A percentile compares a stretch with the other conserved stretches of the same genome.
These are phyloP conservation scores for Rhizoclosmatium sp. DNA, from an alignment of 192 early-diverging fungal genomes.

Conservation along the genomic window DNA sequence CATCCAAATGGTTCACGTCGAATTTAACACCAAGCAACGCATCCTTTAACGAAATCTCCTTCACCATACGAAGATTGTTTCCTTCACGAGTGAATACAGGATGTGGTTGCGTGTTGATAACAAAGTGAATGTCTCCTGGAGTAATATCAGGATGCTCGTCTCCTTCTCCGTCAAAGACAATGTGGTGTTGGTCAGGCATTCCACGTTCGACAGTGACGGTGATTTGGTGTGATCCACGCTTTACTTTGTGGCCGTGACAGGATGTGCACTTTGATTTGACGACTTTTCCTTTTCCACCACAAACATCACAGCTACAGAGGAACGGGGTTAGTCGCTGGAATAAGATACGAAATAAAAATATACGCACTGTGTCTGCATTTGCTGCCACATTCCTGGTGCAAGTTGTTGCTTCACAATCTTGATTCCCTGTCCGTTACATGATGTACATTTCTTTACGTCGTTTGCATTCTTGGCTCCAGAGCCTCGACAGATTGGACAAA, in stretches of 20 bases:
- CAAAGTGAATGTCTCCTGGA: constrained; percentile 89
- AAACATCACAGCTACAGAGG: constrained; percentile 76
- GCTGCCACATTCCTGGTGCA: constrained; percentile 93
- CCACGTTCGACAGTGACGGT: constrained; percentile 84
- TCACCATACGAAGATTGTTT: constrained; percentile 77
- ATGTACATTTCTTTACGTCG: constrained; percentile 83
- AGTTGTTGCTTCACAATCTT: constrained; percentile 84
- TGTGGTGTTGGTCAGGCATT: constrained; percentile 74
- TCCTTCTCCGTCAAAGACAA: constrained; percentile 86
- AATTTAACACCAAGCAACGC: constrained; percentile 84
- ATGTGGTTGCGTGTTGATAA: constrained; percentile 73
- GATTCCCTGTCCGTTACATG: constrained; percentile 83
- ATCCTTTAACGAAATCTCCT: constrained; percentile 77
- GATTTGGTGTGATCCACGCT: constrained; percentile 81
- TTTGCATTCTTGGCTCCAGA: constrained; percentile 85
- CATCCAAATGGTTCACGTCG: constrained; percentile 82
- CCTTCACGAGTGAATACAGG: constrained; percentile 77
- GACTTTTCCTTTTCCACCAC: constrained; percentile 89
- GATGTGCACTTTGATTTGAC: constrained; percentile 80
- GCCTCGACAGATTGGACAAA: constrained; percentile 93
- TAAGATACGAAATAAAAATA: neutral
- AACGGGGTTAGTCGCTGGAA: neutral
- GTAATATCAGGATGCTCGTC: constrained; percentile 91
- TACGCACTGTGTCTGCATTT: constrained; percentile 81
- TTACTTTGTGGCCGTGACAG: constrained; percentile 88